phyloP scores from a whole-genome alignment of 139 green algal species.

The Micractinium conductrix region DNA sequence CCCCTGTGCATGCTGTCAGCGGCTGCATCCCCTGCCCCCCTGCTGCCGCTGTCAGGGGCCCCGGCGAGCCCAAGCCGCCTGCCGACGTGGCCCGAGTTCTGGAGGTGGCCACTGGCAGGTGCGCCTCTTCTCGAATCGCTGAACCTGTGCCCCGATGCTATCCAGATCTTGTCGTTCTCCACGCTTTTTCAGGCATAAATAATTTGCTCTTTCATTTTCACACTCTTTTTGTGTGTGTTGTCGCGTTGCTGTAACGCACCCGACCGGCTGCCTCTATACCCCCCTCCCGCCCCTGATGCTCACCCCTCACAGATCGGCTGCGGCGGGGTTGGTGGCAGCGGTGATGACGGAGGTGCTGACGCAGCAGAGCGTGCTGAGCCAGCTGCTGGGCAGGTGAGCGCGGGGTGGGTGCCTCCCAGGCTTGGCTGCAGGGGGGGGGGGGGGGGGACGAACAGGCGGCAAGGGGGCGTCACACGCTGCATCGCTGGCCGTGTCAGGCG shows the following conservation, averaged over 20 bases:
- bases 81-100: background rate
- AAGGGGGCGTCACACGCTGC: background rate
- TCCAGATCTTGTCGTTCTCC: background rate
- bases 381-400: conserved; percentile 33
- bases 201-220: background rate
- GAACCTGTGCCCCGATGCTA: no score
- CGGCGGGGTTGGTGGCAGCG: background rate
- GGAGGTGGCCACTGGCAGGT: conserved; percentile 5
- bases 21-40: background rate
- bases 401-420: background rate
- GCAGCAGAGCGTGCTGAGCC: conserved; percentile 26
- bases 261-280: background rate
- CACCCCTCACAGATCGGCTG: background rate
- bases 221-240: background rate
- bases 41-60: background rate
- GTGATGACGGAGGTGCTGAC: conserved; percentile 15
- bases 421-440: no score
- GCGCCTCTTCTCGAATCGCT: background rate
- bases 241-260: background rate
- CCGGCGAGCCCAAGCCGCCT: background rate
- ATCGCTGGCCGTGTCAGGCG: background rate
- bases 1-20: background rate
- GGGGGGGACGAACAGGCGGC: no score
- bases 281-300: no score
- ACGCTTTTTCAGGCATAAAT: no score